Base-by-base conservation (phyloP, 1,139 yeast species). In the Protomyces arabidopsidicola region DNA sequence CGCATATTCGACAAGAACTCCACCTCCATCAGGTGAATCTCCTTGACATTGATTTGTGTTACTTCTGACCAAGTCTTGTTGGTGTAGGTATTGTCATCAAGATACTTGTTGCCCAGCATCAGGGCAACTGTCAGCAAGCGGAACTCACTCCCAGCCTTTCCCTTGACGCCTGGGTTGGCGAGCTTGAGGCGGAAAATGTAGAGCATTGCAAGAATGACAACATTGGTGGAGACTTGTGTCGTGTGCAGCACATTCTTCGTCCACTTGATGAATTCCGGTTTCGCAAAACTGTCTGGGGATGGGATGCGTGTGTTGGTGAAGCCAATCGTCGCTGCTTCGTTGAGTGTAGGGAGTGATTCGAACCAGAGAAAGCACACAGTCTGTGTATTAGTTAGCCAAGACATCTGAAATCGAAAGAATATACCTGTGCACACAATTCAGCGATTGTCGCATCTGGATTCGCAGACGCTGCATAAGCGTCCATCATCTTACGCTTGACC, bases 61-160 rank as follows among this genome's bases (percentile, higher is more conserved):
- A 96, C 96, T 60, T 89, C 93, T 31, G 93, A 83, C 98, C 97
- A 91, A 1, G 96, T 88, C 72, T 84, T 83, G 77, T 90, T 90
- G 67, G 96, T 88, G 73, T 90, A 91, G 45, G 97, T 90, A 74
- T 90, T 89, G 77, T 91, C 98, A 75, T 91, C 97, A 71, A 89
- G 87, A 64, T 60, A 89, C 76, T 91, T 91, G 78, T 90, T 91
- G 51, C 96, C 95, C 68, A 90, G 79, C 65, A 90, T 83, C 64
- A 91, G 79, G 0, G 93, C 82, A 34, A 86, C 79, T 48, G 87
- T 83, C 65, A 90, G 79, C 67, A 83, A 82, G 67, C 86, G 81
- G 71, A 87, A 89, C 67, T 76, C 79, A 35, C 76, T 72, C 57
- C 75, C 73, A 8, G 76, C 72, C 31, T 70, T 70, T 56, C 76